Base-by-base conservation (phyloP, 2,329 filamentous ascomycete species). In the Calonectria naviculata region DNA sequence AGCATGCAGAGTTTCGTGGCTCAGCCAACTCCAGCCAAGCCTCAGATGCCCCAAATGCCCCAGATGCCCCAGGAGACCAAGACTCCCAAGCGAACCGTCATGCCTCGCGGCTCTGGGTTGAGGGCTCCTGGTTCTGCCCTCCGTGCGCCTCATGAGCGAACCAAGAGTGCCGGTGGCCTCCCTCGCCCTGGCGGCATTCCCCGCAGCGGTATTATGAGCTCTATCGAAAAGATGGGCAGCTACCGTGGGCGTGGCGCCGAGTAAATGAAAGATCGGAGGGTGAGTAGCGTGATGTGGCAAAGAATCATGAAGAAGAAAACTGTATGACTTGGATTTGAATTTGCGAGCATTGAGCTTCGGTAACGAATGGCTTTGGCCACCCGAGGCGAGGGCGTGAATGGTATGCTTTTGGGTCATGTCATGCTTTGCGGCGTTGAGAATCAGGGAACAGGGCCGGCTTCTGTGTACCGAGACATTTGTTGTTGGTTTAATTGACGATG, bases 151-250 rank as follows among this genome's bases (percentile, higher is more conserved):
- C 85, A 87, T 69, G 87, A 88, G 74, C 80, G 87, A 65, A 84
- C 84, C 52, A 86, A 83, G 81, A 87, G 85, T 68, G 82, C 46
- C 5, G 84, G 84, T 44, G 86, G 85, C 10, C 77, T 89, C 65
- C 85, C 87, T 44, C 83, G 88, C 71, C 89, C 88, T 17, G 86
- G 86, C 73, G 86, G 85, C 41, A 75, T 84, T 71, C 73, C 83
- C 36, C 75, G 94, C 78, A 94, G 93, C 79, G 91, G 93, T 68
- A 93, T 97, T 79, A 92, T 97, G 92, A 93, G 89, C 77, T 95
- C 93, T 21, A 97, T 97, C 81, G 94, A 97, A 86, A 91, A 92
- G 83, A 97, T 97, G 95, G 94, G 94, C 12, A 92, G 87, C 76
- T 87, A 90, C 75, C 82, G 88, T 17, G 84, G 86, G 10, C 84